These are phyloP conservation scores for Podosphaera aphanis DNA, from an alignment of 2,329 filamentous ascomycete genomes.

Conservation along the genomic window DNA sequence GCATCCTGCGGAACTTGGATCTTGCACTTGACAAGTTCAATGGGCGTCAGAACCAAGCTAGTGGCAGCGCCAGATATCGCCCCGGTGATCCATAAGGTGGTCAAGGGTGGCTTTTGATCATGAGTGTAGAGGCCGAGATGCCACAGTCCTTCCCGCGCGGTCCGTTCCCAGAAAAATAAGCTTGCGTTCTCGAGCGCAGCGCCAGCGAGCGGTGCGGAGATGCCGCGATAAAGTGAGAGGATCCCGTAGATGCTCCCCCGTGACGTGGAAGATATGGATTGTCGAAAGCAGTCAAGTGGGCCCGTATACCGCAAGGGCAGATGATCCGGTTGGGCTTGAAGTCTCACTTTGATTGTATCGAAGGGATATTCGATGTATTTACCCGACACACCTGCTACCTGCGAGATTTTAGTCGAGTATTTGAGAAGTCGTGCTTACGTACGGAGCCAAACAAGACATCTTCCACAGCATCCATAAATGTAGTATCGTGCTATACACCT, in stretches of 20 bases:
- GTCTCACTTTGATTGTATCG: slow-evolving; percentile 89
- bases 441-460: slow-evolving; percentile 78
- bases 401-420: background rate
- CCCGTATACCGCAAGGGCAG: slow-evolving; percentile 63
- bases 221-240: slow-evolving; percentile 57
- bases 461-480: slow-evolving; percentile 43
- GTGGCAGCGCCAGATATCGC: slow-evolving; percentile 75
- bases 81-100: slow-evolving; percentile 54
- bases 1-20: slow-evolving; percentile 50
- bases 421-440: slow-evolving; percentile 15
- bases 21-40: slow-evolving; percentile 95
- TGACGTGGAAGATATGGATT: slow-evolving; percentile 50
- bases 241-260: slow-evolving; percentile 26
- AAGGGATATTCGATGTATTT: slow-evolving; percentile 98
- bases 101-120: slow-evolving; percentile 44
- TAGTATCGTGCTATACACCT: background rate
- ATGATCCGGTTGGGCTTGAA: slow-evolving; percentile 83
- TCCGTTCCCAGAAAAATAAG: slow-evolving; percentile 74
- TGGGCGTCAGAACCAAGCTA: slow-evolving; percentile 73
- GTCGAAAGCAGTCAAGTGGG: slow-evolving; percentile 77
- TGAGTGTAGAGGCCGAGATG: slow-evolving; percentile 23
- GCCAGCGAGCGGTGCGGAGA: slow-evolving; percentile 72
- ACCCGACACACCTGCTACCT: slow-evolving; percentile 66
- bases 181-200: slow-evolving; percentile 82
- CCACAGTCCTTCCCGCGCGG: slow-evolving; percentile 44